Evolutionary conservation across 2,329 filamentous ascomycete genomes (phyloP), one percentile per base, ranked within the genome.

Genomic region (Cyphellophora attinorum): DNA sequence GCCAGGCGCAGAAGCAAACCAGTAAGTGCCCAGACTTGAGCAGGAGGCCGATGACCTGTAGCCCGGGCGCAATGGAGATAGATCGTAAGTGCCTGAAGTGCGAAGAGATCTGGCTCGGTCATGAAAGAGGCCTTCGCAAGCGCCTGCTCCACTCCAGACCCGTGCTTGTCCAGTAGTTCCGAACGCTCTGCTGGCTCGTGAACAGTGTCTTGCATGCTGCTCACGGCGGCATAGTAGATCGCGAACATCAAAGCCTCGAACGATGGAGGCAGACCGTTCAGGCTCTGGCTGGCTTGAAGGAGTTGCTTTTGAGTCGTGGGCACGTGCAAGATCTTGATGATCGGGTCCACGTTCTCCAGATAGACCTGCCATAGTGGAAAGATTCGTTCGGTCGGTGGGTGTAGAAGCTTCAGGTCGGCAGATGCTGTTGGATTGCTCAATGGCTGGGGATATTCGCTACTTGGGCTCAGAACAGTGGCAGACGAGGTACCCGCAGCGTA

Each of bases 301-400:
- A 78, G 55, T 1, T 64, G 58, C 2, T 64, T 61, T 38, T 69
- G 64, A 17, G 67, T 58, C 8, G 63, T 70, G 3, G 72, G 70
- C 6, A 65, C 58, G 48, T 79, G 74, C 8, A 78, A 54, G 5
- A 79, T 60, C 32, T 76, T 75, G 44, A 77, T 57, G n/a, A 79
- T 47, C 1, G 73, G 72, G 40, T 76, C 73, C 8, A 79, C 70
- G 39, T 81, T 76, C 31, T 83, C 75, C 8, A 85, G 60, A 44
- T 79, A 85, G 10, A 74, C 62, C 52, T 85, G 79, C 82, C 82
- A 88, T 5, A 88, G 65, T 32, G 69, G 67, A 49, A 83, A 79
- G 15, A 81, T 71, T 19, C 21, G 8, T 8, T 25, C 41, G 34
- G 11, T 31, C 30, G 10, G 44, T 17, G 6, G 16, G 31, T 3